Evolutionary conservation across 352 stramenopile species (phyloP).

Genomic region (Pythium aristosporum): DNA sequence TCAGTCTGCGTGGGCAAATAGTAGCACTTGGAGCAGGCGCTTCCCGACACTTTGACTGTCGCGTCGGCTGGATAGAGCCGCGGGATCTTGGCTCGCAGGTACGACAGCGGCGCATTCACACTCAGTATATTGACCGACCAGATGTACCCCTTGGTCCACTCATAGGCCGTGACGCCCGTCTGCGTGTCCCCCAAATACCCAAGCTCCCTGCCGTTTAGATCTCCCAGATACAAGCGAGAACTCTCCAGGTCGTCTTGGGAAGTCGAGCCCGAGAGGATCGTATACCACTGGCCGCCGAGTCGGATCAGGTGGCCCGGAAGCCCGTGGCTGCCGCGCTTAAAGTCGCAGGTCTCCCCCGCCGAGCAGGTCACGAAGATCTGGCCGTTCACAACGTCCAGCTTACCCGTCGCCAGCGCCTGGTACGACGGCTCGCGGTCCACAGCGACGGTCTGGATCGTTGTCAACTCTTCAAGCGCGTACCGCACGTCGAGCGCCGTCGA

Average conservation of each 20-base stretch:
- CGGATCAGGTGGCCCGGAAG: constrained; percentile 56
- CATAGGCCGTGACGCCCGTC: constrained; percentile 46
- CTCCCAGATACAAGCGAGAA: constrained; percentile 54
- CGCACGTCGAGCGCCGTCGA: constrained; percentile 62
- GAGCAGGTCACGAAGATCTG: constrained; percentile 66
- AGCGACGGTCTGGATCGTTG: constrained; percentile 50
- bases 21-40: constrained; percentile 61
- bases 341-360: constrained; percentile 45
- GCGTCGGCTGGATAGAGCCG: constrained; percentile 46
- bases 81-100: constrained; percentile 58
- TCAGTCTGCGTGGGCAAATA: constrained; percentile 59
- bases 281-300: constrained; percentile 72
- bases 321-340: constrained; percentile 49
- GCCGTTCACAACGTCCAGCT: constrained; percentile 55
- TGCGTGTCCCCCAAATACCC: constrained; percentile 47
- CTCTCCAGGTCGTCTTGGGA: constrained; percentile 40
- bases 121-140: constrained; percentile 62
- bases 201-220: constrained; percentile 54
- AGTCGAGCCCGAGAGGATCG: constrained; percentile 41
- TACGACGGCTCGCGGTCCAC: constrained; percentile 50
- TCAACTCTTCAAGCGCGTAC: constrained; percentile 64
- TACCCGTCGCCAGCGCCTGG: constrained; percentile 36
- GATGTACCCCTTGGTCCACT: constrained; percentile 73
- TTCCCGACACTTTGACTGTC: constrained; percentile 39
- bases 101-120: constrained; percentile 37